phyloP scores from a whole-genome alignment of 139 green algal genomes.

The Coelastrella sp. region DNA sequence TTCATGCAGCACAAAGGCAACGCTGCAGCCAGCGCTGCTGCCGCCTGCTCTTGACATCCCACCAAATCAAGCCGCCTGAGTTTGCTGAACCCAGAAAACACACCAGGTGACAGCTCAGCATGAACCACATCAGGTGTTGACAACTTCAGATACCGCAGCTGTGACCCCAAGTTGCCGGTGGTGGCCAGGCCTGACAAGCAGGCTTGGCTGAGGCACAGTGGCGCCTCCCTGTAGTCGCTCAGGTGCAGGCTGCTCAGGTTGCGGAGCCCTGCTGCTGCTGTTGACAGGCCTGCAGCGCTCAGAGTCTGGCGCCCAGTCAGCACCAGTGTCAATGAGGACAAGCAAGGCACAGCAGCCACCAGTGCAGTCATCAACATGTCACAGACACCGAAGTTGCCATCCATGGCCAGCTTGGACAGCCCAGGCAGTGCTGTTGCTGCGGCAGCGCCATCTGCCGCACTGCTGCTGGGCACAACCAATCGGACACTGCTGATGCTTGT shows the following conservation, averaged over 20 bases:
- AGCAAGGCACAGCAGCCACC: neutral
- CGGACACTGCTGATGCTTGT: conserved; percentile 44
- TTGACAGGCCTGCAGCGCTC: neutral
- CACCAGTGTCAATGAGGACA: conserved; percentile 34
- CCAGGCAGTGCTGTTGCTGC: neutral
- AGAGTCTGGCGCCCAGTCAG: conserved; percentile 44
- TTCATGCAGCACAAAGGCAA: conserved; percentile 52
- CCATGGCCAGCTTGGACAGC: conserved; percentile 37
- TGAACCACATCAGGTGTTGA: conserved; percentile 48
- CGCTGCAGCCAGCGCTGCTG: conserved; percentile 12
- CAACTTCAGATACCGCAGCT: conserved; percentile 44
- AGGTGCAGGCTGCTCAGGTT: conserved; percentile 25
- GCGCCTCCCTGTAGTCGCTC: conserved; percentile 42
- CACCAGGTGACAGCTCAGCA: conserved; percentile 30
- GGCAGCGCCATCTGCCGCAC: neutral
- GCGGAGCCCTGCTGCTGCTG: neutral
- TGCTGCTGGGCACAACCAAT: conserved; percentile 13
- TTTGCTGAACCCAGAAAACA: conserved; percentile 38
- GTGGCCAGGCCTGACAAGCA: conserved; percentile 24
- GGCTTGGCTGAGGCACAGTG: conserved; percentile 25
- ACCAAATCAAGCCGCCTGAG: conserved; percentile 46
- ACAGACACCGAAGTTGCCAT: conserved; percentile 47
- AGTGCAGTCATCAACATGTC: conserved; percentile 20
- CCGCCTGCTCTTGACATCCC: conserved; percentile 49
- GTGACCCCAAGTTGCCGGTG: neutral